These are phyloP conservation scores for Debaryomyces singareniensis DNA, from an alignment of 1,139 yeast genomes.

Conservation along the genomic window DNA sequence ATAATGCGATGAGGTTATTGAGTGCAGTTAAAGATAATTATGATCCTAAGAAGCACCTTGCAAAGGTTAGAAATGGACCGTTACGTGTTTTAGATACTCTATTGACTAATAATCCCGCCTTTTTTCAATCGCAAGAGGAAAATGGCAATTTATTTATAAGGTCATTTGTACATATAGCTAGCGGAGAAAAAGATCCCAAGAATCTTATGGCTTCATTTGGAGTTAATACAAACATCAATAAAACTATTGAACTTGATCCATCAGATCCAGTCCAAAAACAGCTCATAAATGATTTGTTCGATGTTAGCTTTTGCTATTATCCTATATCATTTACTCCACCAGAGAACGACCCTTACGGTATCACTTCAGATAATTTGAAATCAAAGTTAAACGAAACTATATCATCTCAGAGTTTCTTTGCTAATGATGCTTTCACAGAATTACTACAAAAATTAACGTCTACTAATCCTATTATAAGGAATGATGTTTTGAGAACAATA, in stretches of 20 bases:
- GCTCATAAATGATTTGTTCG: constrained; percentile 57
- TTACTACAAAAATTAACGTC: constrained; percentile 81
- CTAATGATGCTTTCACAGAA: constrained; percentile 69
- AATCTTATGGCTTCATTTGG: constrained; percentile 70
- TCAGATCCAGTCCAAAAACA: constrained; percentile 31
- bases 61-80: constrained; percentile 56
- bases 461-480: constrained; percentile 68
- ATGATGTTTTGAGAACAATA: constrained; percentile 68
- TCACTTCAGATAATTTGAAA: constrained; percentile 70
- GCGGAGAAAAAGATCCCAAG: constrained; percentile 92
- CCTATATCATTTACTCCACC: constrained; percentile 97
- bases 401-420: constrained; percentile 58
- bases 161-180: constrained; percentile 60
- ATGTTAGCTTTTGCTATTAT: constrained; percentile 87
- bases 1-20: constrained; percentile 31
- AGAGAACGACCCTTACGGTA: constrained; percentile 80
- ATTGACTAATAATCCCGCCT: constrained; percentile 16
- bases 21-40: constrained; percentile 38
- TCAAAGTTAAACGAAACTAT: constrained; percentile 51
- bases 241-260: constrained; percentile 33
- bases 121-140: constrained; percentile 9
- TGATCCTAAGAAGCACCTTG: constrained; percentile 57
- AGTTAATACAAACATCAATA: constrained; percentile 46
- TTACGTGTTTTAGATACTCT: constrained; percentile 45
- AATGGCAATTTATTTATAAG: constrained; percentile 38